Percentiles rank a stretch among this genome's conserved stretches.
These are phyloP conservation scores for Fusarium liriodendri DNA, from an alignment of 2,329 filamentous ascomycete species.

Conservation along the genomic window DNA sequence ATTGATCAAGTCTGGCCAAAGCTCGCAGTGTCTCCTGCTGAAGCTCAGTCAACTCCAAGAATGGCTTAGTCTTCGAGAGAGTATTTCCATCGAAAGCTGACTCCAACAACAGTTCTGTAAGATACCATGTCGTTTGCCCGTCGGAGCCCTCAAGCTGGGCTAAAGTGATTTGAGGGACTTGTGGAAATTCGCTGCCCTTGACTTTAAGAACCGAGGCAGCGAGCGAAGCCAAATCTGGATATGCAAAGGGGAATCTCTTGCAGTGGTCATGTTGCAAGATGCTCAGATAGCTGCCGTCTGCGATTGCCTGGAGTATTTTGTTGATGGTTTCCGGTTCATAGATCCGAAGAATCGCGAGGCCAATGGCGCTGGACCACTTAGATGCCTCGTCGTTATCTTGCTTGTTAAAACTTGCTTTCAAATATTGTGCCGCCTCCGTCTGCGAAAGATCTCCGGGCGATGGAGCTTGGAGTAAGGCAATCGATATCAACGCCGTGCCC, in stretches of 20 bases:
- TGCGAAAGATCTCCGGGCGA: not conserved
- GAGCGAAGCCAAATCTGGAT: not conserved
- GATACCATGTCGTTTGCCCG: not conserved
- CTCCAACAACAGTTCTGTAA: not conserved
- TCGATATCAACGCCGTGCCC: not conserved
- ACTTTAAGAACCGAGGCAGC: not conserved
- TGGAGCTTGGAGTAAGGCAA: not conserved
- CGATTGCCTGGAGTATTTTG: not conserved
- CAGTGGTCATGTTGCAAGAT: not conserved
- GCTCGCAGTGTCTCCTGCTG: not conserved
- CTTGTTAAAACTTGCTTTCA: not conserved
- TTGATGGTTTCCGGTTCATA: not conserved
- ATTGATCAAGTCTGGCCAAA: not conserved
- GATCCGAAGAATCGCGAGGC: not conserved
- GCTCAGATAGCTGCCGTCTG: not conserved
- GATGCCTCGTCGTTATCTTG: not conserved
- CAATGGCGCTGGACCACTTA: not conserved
- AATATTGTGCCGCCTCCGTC: not conserved
- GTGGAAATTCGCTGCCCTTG: not conserved
- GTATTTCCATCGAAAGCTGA: not conserved
- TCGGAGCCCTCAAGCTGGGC: not conserved
- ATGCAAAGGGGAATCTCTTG: not conserved
- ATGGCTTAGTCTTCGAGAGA: not conserved
- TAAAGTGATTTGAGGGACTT: not conserved
- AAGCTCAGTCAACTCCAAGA: not conserved